Conservation (phyloP, 2,329 filamentous ascomycete species). For the Aspergillus ochraceus region DNA sequence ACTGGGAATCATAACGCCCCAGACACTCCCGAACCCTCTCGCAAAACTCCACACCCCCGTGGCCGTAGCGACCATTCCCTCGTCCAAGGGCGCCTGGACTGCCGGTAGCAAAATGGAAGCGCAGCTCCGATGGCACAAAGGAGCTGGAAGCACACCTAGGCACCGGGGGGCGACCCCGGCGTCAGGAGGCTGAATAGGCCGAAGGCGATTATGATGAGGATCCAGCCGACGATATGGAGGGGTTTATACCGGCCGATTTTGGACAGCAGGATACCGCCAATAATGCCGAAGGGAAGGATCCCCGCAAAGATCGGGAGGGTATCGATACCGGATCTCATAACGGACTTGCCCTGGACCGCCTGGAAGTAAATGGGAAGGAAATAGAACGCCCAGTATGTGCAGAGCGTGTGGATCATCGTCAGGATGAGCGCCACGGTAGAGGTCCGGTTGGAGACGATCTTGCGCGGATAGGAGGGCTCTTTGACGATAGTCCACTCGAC, state of each 20-base stretch:
- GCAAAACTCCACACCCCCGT: constrained; percentile 25
- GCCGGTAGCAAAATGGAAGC: constrained; percentile 23
- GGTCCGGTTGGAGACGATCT: constrained; percentile 45
- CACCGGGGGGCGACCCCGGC: constrained; percentile 33
- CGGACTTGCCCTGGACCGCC: constrained; percentile 31
- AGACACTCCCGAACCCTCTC: constrained; percentile 26
- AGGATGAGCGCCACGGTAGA: constrained; percentile 27
- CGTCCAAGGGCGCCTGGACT: constrained; percentile 23
- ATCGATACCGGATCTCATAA: constrained; percentile 26
- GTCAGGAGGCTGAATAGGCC: constrained; percentile 47
- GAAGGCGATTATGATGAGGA: constrained; percentile 38
- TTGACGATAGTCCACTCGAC: neutral
- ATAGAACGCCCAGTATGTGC: constrained; percentile 36
- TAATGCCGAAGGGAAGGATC: constrained; percentile 17
- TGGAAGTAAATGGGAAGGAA: constrained; percentile 48
- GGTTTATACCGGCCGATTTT: constrained; percentile 26
- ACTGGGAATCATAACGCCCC: constrained; percentile 23
- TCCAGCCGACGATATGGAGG: constrained; percentile 40
- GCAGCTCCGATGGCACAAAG: constrained; percentile 19
- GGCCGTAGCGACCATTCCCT: constrained; percentile 19
- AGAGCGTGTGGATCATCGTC: constrained; percentile 39
- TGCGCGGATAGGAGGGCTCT: constrained; percentile 38
- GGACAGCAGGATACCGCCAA: constrained; percentile 19
- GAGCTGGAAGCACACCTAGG: constrained; percentile 38
- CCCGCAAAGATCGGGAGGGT: constrained; percentile 19